A percentile compares a stretch with the other conserved stretches of the same genome.
Conservation (phyloP, 2,329 filamentous ascomycete genomes). For the Diaporthe capsici region DNA sequence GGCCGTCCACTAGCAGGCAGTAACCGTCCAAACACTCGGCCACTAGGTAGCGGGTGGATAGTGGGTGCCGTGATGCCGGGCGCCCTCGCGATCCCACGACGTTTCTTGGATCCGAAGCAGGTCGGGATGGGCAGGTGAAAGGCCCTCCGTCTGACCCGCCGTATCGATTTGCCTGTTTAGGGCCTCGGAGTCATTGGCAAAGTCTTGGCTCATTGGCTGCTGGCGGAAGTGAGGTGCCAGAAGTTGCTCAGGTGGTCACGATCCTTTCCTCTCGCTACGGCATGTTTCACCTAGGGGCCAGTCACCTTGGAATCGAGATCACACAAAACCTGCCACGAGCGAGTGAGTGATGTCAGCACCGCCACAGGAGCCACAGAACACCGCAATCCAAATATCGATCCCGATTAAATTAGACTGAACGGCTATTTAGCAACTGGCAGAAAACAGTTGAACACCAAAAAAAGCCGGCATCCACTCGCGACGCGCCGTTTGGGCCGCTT, state of each 20-base stretch:
- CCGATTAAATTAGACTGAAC: background rate
- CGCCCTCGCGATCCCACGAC: background rate
- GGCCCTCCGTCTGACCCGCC: background rate
- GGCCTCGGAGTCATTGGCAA: background rate
- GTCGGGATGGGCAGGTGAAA: background rate
- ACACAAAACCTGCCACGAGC: conserved; percentile 3
- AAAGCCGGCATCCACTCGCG: background rate
- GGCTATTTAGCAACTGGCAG: background rate
- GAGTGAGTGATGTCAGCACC: background rate
- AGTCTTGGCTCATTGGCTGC: conserved; percentile 3
- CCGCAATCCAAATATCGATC: background rate
- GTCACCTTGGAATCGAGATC: conserved; percentile 12
- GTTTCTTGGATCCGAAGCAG: conserved; percentile 16
- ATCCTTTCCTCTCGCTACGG: background rate
- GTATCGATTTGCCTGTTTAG: conserved; percentile 10
- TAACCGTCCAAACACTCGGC: background rate
- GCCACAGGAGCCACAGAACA: conserved; percentile 16
- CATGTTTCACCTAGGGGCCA: background rate
- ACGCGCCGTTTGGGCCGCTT: background rate
- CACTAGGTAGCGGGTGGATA: background rate
- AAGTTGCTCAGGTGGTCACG: background rate
- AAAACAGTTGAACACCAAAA: background rate
- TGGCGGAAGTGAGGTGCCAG: background rate
- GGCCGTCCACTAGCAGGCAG: background rate
- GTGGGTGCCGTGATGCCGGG: conserved; percentile 10